phyloP scores from a whole-genome alignment of 805 yeast genomes.

The Lachancea kluyveri region DNA sequence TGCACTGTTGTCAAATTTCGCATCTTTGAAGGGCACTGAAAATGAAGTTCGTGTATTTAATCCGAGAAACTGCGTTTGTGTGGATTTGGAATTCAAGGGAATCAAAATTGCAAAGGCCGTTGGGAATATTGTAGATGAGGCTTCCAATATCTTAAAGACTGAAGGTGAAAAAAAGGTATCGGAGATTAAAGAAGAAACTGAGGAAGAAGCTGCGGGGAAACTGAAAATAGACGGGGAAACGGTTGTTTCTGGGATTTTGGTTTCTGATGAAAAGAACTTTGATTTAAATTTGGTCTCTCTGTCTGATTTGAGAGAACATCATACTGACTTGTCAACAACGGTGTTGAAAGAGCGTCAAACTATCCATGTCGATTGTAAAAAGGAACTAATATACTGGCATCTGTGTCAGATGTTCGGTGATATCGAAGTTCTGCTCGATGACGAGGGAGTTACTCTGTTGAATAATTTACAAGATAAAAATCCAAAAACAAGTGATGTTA shows the following conservation, averaged over 20 bases:
- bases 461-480: slow-evolving; percentile 7
- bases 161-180: slow-evolving; percentile 4
- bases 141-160: slow-evolving; percentile 11
- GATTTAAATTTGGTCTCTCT: slow-evolving; percentile 77
- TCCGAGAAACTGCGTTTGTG: slow-evolving; percentile 83
- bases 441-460: slow-evolving; percentile 33
- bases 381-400: slow-evolving; percentile 81
- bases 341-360: slow-evolving; percentile 77
- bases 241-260: slow-evolving; percentile 73
- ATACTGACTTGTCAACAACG: slow-evolving; percentile 77
- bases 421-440: slow-evolving; percentile 57
- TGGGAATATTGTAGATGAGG: slow-evolving; percentile 49
- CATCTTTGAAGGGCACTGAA: slow-evolving; percentile 74
- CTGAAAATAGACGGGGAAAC: slow-evolving; percentile 39
- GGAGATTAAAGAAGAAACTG: slow-evolving; percentile 1
- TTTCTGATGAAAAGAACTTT: slow-evolving; percentile 72
- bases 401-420: slow-evolving; percentile 92
- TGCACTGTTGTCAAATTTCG: slow-evolving; percentile 82
- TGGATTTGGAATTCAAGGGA: slow-evolving; percentile 73
- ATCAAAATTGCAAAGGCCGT: slow-evolving; percentile 75
- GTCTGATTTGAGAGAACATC: slow-evolving; percentile 80
- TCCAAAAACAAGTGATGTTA: slow-evolving; percentile 2
- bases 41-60: slow-evolving; percentile 87
- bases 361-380: slow-evolving; percentile 71
- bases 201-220: slow-evolving; percentile 35